phyloP scores from a whole-genome alignment of 2,329 filamentous ascomycete genomes.

The Aureobasidium sp. region DNA sequence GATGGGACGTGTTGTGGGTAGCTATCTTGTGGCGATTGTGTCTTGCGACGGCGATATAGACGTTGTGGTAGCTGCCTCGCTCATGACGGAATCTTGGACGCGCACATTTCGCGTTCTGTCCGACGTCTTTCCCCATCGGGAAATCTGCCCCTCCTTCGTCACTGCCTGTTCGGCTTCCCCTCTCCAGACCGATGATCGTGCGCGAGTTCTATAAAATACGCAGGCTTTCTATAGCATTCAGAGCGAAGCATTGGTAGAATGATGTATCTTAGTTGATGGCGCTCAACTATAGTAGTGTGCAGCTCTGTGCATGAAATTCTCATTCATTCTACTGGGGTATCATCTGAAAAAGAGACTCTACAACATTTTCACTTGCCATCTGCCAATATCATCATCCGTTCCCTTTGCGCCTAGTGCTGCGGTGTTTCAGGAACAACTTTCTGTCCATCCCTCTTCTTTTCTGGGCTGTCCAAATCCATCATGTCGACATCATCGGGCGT shows the following conservation, averaged over 20 bases:
- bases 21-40: not conserved
- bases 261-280: not conserved
- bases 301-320: not conserved
- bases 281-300: not conserved
- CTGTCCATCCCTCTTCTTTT: not conserved
- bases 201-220: no score
- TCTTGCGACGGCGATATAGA: slow-evolving; percentile 7
- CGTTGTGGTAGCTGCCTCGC: slow-evolving; percentile 7
- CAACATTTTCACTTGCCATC: no score
- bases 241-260: no score
- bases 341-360: not conserved
- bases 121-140: slow-evolving; percentile 1
- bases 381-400: no score
- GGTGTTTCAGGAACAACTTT: not conserved
- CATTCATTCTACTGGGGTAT: not conserved
- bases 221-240: no score
- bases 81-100: slow-evolving; percentile 11
- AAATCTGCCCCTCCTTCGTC: not conserved
- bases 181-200: no score
- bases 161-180: not conserved
- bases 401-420: not conserved
- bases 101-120: slow-evolving; percentile 2
- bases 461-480: slow-evolving; percentile 10
- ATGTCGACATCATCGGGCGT: slow-evolving; percentile 3
- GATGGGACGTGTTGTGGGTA: not conserved